A percentile compares a stretch with the other conserved stretches of the same genome.
phyloP scores from a whole-genome alignment of 805 yeast genomes.

The Candida palmyrensis region DNA sequence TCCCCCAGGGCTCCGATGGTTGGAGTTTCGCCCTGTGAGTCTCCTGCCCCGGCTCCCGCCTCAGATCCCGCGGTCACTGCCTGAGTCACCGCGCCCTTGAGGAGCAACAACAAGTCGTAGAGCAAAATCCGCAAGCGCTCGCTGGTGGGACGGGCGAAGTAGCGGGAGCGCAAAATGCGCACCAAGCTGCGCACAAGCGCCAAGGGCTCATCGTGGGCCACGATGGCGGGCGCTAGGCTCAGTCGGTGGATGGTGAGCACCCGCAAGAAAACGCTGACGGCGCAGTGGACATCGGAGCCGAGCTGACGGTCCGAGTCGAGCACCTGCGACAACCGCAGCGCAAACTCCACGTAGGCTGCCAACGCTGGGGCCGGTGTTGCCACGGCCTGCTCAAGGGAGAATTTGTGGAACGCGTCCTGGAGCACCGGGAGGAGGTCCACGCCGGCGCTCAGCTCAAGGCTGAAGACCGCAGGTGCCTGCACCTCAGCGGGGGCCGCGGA shows the following conservation, averaged over 20 bases:
- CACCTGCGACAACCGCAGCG: too few species aligned
- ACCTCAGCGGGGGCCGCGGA: too few species aligned
- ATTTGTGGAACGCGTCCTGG: too few species aligned
- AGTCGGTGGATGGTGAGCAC: constrained; percentile 55
- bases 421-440: too few species aligned
- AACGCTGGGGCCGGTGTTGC: too few species aligned
- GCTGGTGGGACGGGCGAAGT: constrained; percentile 26
- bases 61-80: constrained; percentile 6
- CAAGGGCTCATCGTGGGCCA: constrained; percentile 37
- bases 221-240: constrained; percentile 42
- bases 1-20: background rate
- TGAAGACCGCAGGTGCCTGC: too few species aligned
- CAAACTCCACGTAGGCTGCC: too few species aligned
- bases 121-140: constrained; percentile 51
- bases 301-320: too few species aligned
- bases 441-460: too few species aligned
- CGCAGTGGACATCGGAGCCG: constrained; percentile 11
- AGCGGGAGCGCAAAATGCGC: constrained; percentile 38
- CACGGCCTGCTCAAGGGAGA: too few species aligned
- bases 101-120: constrained; percentile 53
- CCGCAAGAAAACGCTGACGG: constrained; percentile 47
- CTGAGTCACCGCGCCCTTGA: constrained; percentile 37
- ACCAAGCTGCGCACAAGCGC: constrained; percentile 44
- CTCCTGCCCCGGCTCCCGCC: background rate
- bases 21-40: background rate